Conservation (phyloP, 345 rosid genomes). For the Ricinus communis region DNA sequence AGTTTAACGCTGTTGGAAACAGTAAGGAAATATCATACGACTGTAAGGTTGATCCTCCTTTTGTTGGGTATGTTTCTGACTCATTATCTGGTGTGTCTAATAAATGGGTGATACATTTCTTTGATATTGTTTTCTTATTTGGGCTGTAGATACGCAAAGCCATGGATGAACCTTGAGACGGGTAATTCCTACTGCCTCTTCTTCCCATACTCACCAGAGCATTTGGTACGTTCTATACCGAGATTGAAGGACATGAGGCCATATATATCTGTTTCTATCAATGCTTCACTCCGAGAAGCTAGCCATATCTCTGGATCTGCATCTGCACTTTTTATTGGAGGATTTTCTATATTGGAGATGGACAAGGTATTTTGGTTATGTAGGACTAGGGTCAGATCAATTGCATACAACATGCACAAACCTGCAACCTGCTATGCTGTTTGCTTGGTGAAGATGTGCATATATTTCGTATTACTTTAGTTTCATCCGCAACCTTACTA, state of each 20-base stretch:
- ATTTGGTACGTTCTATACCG: constrained; percentile 59
- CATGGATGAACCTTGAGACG: constrained; percentile 59
- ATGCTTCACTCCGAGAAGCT: constrained; percentile 57
- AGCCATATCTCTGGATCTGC: constrained; percentile 67
- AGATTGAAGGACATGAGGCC: constrained; percentile 54
- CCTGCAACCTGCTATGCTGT: background rate
- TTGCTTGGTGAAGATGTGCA: background rate
- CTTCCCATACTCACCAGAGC: constrained; percentile 89
- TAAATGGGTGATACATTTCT: background rate
- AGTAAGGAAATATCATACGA: constrained; percentile 45
- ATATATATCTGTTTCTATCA: constrained; percentile 55
- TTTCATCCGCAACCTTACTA: background rate
- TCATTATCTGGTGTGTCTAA: constrained; percentile 13
- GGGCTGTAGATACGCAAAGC: constrained; percentile 73
- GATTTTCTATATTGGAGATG: constrained; percentile 71
- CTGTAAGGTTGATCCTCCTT: constrained; percentile 78
- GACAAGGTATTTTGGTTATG: constrained; percentile 50
- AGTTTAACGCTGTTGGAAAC: constrained; percentile 35
- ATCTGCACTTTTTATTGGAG: constrained; percentile 83
- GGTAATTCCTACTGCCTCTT: constrained; percentile 67
- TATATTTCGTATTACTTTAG: background rate
- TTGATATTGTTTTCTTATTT: constrained; percentile 13
- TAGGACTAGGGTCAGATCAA: background rate
- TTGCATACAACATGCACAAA: background rate
- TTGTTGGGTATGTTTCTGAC: constrained; percentile 61